phyloP scores from a whole-genome alignment of 2,329 filamentous ascomycete species.

The Colletotrichum graminicola region DNA sequence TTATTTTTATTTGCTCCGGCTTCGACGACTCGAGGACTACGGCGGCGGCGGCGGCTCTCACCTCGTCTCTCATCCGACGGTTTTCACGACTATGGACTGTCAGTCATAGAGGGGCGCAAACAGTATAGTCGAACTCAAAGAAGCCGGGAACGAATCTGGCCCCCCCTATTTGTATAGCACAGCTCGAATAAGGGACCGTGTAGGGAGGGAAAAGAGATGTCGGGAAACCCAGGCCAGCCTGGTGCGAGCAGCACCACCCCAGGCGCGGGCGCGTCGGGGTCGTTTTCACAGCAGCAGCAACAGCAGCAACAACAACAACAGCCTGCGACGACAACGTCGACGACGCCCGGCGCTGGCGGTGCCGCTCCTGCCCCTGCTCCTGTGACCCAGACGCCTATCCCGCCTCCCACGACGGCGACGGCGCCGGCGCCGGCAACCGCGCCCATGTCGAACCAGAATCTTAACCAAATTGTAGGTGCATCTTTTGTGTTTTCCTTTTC shows the following conservation, averaged over 20 bases:
- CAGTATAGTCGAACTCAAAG: neutral
- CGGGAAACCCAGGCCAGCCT: constrained; percentile 32
- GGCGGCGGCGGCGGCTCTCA: neutral
- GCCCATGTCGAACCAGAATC: constrained; percentile 83
- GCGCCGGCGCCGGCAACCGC: constrained; percentile 47
- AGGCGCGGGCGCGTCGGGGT: constrained; percentile 27
- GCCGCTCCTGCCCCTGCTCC: constrained; percentile 49
- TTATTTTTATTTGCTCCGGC: neutral
- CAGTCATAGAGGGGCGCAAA: constrained; percentile 10
- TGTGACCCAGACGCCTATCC: constrained; percentile 44
- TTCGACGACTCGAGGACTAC: neutral
- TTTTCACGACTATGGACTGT: constrained; percentile 15
- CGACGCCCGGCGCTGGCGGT: constrained; percentile 41
- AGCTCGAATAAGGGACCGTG: neutral
- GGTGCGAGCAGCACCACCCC: constrained; percentile 24
- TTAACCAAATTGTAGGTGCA: constrained; percentile 91
- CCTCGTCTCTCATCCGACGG: neutral
- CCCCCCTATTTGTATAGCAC: neutral
- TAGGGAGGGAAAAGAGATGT: constrained; percentile 10
- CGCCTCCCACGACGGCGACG: constrained; percentile 41
- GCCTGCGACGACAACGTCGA: constrained; percentile 26
- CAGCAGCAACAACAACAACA: constrained; percentile 24
- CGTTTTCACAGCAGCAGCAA: constrained; percentile 32
- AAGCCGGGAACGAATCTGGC: neutral
- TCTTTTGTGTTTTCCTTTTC: constrained; percentile 7